phyloP scores from a whole-genome alignment of 164 flowering plant genomes.

The Stephania yunnanensis region DNA sequence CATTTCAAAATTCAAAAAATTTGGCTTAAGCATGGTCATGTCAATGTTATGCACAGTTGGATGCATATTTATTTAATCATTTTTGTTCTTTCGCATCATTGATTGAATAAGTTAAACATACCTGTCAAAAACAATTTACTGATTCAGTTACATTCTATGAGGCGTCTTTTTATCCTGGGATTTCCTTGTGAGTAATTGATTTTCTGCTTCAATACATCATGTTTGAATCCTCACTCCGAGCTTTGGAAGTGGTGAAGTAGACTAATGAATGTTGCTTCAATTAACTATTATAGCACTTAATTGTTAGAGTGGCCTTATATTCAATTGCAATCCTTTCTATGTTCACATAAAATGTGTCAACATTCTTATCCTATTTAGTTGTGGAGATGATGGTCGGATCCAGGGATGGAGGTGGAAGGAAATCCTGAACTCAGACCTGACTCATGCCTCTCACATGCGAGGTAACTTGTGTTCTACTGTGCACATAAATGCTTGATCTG shows the following conservation, averaged over 20 bases:
- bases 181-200: not conserved
- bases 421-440: conserved; percentile 32
- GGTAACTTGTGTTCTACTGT: conserved; percentile 31
- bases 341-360: too few relatives aligned
- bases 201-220: too few relatives aligned
- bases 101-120: not conserved
- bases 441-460: conserved; percentile 21
- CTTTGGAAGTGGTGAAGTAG: not conserved
- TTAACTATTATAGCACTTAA: too few relatives aligned
- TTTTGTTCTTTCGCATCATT: not conserved
- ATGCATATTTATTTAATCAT: not conserved
- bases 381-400: conserved; percentile 98
- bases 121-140: not conserved
- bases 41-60: not conserved
- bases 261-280: too few relatives aligned
- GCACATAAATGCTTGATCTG: not conserved
- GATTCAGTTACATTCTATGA: not conserved
- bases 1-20: not conserved
- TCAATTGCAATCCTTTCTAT: not conserved
- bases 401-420: conserved; percentile 94
- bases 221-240: not conserved
- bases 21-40: not conserved
- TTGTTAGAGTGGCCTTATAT: too few relatives aligned
- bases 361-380: conserved; percentile 38
- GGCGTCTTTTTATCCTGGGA: not conserved